Evolutionary conservation across 208 protist species (phyloP).

Genomic region (Crithidia expoeki): DNA sequence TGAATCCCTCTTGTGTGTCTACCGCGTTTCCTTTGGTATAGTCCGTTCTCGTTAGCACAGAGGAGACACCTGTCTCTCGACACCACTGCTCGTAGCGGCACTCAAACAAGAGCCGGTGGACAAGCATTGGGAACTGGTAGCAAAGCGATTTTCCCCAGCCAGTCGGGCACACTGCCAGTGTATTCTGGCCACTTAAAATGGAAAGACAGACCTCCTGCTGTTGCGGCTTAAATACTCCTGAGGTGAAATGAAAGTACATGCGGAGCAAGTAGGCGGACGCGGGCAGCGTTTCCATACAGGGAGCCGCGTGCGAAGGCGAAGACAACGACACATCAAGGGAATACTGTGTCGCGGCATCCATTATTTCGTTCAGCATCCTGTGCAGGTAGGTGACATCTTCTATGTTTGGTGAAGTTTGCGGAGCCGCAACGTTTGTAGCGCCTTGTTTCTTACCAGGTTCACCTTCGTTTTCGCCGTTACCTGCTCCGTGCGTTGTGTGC

Average conservation of each 20-base stretch:
- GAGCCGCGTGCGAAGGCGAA: background rate
- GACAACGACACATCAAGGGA: background rate
- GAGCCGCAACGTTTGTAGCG: background rate
- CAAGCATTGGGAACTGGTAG: slow-evolving; percentile 95
- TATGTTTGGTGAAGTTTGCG: background rate
- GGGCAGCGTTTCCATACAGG: slow-evolving; percentile 30
- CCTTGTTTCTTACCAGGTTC: background rate
- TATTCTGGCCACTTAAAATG: slow-evolving; percentile 60
- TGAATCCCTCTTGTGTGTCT: background rate
- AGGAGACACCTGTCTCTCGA: background rate
- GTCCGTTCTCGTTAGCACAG: background rate
- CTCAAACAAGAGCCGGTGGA: slow-evolving; percentile 75
- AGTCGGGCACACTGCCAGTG: slow-evolving; percentile 94
- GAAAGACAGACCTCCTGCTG: slow-evolving; percentile 83
- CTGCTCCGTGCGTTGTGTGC: too few relatives aligned
- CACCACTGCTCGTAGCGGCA: slow-evolving; percentile 51
- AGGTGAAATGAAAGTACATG: slow-evolving; percentile 54
- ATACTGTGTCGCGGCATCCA: slow-evolving; percentile 10
- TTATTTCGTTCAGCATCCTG: slow-evolving; percentile 21
- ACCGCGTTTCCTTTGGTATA: background rate
- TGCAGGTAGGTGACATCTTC: slow-evolving; percentile 23
- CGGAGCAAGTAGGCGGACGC: slow-evolving; percentile 62
- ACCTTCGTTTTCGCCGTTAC: background rate
- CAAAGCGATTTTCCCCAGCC: slow-evolving; percentile 97
- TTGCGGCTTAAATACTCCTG: slow-evolving; percentile 67